Percentiles rank a stretch among this genome's conserved stretches.
Evolutionary conservation across 305 asterid species (phyloP).

Genomic region (Solanum hybrid): DNA sequence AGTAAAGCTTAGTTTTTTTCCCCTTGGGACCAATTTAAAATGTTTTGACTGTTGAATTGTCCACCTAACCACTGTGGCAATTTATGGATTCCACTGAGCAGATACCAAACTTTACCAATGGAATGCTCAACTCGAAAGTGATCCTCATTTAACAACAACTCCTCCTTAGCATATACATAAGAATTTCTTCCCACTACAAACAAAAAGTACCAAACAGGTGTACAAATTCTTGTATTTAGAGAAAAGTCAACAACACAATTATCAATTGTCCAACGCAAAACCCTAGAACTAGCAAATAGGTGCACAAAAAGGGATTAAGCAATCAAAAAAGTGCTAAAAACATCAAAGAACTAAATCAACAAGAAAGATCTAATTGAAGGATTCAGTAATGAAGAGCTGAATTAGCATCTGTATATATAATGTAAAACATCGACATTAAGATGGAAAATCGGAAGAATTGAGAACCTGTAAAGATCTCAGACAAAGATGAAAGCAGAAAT

Average conservation of each 20-base stretch:
- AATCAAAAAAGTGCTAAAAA: not conserved
- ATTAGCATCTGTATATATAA: not conserved
- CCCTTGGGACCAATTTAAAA: not conserved
- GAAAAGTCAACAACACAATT: slow-evolving; percentile 1
- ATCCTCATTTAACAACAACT: not conserved
- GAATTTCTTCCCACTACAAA: not conserved
- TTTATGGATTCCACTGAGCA: not conserved
- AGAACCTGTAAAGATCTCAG: slow-evolving; percentile 5
- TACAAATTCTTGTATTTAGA: not conserved
- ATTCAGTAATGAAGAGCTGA: not conserved
- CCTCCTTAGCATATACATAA: not conserved
- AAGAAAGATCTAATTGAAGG: not conserved
- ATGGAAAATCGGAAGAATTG: not conserved
- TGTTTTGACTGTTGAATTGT: not conserved
- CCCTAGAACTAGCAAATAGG: not conserved
- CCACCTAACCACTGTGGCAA: not conserved
- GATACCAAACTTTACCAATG: not conserved
- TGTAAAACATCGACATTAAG: not conserved
- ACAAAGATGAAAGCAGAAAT: not conserved
- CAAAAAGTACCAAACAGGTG: not conserved
- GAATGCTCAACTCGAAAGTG: not conserved
- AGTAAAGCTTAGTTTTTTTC: not conserved
- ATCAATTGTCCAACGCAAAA: not conserved
- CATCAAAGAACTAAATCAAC: not conserved
- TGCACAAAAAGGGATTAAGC: not conserved